A percentile compares a stretch with the other conserved stretches of the same genome.
These are phyloP conservation scores for Hordeum vulgare DNA, from an alignment of 176 grass and related monocot genomes.

Conservation along the genomic window MorexV3_pseudomolecules_assembly NC_058523.1:32492587-32493086, in stretches of 20 bases:
- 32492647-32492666: slow-evolving; percentile 98
- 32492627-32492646: slow-evolving; percentile 96
- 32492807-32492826: neutral
- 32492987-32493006: neutral
- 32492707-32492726: slow-evolving; percentile 3
- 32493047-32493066: neutral
- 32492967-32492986: neutral
- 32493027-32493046: neutral
- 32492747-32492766: slow-evolving; percentile 3
- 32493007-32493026: neutral
- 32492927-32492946: neutral
- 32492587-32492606: slow-evolving; percentile 90
- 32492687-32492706: slow-evolving; percentile 44
- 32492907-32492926: neutral
- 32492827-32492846: neutral
- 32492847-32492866: neutral
- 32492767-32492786: neutral
- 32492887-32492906: neutral
- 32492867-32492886: neutral
- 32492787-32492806: neutral
- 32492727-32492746: neutral
- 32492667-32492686: slow-evolving; percentile 86
- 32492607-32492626: slow-evolving; percentile 70
- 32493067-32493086: neutral
- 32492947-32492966: neutral